Base-by-base conservation (phyloP, 495 filamentous ascomycete genomes). In the Penicillium arizonense region DNA sequence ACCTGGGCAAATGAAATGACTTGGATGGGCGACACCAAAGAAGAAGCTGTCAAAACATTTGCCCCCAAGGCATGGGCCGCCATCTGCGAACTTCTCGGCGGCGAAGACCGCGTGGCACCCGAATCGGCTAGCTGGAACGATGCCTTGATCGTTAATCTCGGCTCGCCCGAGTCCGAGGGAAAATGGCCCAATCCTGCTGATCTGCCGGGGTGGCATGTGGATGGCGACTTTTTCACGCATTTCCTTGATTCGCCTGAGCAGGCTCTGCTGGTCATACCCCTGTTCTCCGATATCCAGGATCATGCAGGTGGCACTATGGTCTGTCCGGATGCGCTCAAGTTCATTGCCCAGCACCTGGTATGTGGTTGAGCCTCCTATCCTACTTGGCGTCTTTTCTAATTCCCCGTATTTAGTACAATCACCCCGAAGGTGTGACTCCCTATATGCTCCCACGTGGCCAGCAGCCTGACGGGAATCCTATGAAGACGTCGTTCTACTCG, bases 161-260 rank as follows among this genome's bases (percentile, higher is more conserved):
- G 87, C 20, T 83, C 78, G 6, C 64, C 75, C 0, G 75, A 84
- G 40, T 67, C 64, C 40, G 79, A 82, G 52, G 77, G 77, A 5
- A 76, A 77, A 62, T 77, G 33, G 69, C 76, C 26, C 59, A 64
- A 49, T 71, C 82, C 41, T 55, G 71, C 55, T 30, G 77, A 82
- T 6, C 69, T 89, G n/a, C 54, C 67, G 18, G 74, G 72, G 7
- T 91, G 87, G 87, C 87, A 91, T 64, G 84, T 87, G 20, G 87
- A 90, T 67, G 87, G 87, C 1, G 87, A 89, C 58, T 89, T 88
- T 66, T 89, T 90, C 68, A 75, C 86, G 12, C 86, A 89, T 71
- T 90, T 84, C 57, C 74, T 91, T 13, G 87, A 90, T 66, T 86
- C 81, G 40, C 82, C 82, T 0, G 87, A 90, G 69, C 87, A 91